phyloP scores from a whole-genome alignment of 2,329 filamentous ascomycete genomes.

The Gnomoniopsis smithogilvyi region DNA sequence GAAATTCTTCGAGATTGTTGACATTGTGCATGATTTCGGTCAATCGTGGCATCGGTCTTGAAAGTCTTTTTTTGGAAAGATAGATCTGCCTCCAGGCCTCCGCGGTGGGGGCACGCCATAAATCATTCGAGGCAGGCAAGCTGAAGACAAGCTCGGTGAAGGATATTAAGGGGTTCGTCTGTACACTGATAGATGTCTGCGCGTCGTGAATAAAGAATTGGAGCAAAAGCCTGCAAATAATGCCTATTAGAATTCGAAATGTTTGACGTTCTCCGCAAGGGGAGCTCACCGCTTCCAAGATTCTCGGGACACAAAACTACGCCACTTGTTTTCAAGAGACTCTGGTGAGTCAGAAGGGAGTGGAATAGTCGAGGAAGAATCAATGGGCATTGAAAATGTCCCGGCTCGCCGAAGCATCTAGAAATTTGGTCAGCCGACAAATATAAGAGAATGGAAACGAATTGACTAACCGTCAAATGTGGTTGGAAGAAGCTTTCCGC shows the following conservation, averaged over 20 bases:
- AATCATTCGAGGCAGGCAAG: slow-evolving; percentile 24
- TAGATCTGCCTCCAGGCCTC: slow-evolving; percentile 25
- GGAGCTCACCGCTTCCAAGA: slow-evolving; percentile 25
- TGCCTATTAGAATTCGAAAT: background rate
- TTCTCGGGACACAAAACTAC: slow-evolving; percentile 24
- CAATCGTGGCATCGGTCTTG: slow-evolving; percentile 21
- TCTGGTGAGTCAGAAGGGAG: slow-evolving; percentile 20
- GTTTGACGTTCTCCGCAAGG: background rate
- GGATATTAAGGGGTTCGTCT: slow-evolving; percentile 23
- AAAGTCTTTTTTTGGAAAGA: slow-evolving; percentile 21
- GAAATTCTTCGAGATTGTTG: slow-evolving; percentile 20
- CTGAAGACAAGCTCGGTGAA: slow-evolving; percentile 25
- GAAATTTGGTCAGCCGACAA: slow-evolving; percentile 8
- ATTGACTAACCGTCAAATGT: slow-evolving; percentile 39
- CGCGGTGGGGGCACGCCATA: slow-evolving; percentile 25
- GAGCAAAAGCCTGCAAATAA: slow-evolving; percentile 21
- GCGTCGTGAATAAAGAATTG: slow-evolving; percentile 26
- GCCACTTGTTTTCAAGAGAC: slow-evolving; percentile 25
- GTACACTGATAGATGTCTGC: slow-evolving; percentile 24
- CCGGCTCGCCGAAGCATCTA: slow-evolving; percentile 49
- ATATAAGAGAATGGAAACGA: too few species aligned
- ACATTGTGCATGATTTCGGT: slow-evolving; percentile 23
- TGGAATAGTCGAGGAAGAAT: slow-evolving; percentile 21
- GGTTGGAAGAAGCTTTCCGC: slow-evolving; percentile 55
- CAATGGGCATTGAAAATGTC: slow-evolving; percentile 22